Evolutionary conservation across 768 basidiomycete genomes (phyloP).

Genomic region (Amanita exitialis): DNA sequence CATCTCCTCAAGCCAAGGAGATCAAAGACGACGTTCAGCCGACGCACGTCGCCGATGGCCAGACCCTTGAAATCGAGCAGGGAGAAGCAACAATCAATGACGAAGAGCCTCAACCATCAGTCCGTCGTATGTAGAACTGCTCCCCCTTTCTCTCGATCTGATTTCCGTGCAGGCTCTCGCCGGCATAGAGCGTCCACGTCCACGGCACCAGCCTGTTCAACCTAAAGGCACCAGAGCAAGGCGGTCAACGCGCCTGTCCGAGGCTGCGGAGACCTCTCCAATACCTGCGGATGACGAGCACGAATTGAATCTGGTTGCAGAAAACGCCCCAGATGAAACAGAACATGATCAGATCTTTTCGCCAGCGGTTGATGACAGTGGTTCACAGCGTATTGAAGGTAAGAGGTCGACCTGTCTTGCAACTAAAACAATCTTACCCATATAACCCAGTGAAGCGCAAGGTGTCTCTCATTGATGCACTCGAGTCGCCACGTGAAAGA

Average conservation of each 20-base stretch:
- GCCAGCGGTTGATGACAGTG: slow-evolving; percentile 16
- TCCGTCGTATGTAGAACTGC: slow-evolving; percentile 21
- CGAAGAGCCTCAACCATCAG: slow-evolving; percentile 23
- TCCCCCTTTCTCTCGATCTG: background rate
- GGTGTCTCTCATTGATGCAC: slow-evolving; percentile 40
- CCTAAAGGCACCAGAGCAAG: slow-evolving; percentile 19
- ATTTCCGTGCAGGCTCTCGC: slow-evolving; percentile 14
- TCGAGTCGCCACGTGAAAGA: slow-evolving; percentile 37
- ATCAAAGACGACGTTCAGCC: slow-evolving; percentile 1
- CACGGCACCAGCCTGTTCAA: slow-evolving; percentile 17
- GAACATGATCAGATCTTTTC: slow-evolving; percentile 24
- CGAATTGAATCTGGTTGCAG: slow-evolving; percentile 16
- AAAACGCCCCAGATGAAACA: slow-evolving; percentile 16
- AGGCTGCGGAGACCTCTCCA: slow-evolving; percentile 15
- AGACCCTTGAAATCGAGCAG: slow-evolving; percentile 6
- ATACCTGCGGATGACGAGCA: slow-evolving; percentile 13
- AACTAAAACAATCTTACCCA: background rate
- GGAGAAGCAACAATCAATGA: slow-evolving; percentile 18
- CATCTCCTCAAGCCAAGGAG: background rate
- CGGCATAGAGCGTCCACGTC: slow-evolving; percentile 27
- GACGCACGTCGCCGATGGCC: background rate
- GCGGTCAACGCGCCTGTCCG: slow-evolving; percentile 19
- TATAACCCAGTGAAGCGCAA: slow-evolving; percentile 50
- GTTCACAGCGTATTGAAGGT: slow-evolving; percentile 22
- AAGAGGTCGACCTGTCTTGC: background rate